Conservation (phyloP, 305 asterid genomes). For the Fraxinus greggii region DNA sequence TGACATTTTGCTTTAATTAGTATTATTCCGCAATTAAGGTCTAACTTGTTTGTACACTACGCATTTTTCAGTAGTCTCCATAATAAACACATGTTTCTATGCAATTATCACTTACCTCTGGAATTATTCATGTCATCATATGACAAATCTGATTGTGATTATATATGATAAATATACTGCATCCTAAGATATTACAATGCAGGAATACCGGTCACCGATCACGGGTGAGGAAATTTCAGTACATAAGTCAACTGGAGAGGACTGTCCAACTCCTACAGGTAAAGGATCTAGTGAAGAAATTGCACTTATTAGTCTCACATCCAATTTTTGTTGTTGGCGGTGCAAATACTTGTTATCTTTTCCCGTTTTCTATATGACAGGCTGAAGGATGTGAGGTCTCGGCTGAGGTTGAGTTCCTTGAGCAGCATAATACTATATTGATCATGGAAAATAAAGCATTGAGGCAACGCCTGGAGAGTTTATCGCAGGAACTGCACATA, state of each 20-base stretch:
- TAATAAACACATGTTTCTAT: not conserved
- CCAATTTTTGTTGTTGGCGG: not conserved
- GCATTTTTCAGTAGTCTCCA: not conserved
- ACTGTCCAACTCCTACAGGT: conserved; percentile 69
- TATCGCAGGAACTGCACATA: conserved; percentile 77
- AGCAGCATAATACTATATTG: conserved; percentile 76
- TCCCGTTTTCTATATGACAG: conserved; percentile 35
- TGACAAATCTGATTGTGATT: not conserved
- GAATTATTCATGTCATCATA: not conserved
- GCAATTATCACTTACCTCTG: not conserved
- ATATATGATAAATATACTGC: not conserved
- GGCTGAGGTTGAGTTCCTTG: conserved; percentile 72
- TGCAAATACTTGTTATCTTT: not conserved
- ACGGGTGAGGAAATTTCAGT: conserved; percentile 88
- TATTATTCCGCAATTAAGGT: too few relatives aligned
- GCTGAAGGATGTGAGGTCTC: conserved; percentile 59
- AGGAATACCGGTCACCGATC: conserved; percentile 88
- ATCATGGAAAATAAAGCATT: conserved; percentile 78
- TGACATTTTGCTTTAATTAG: too few relatives aligned
- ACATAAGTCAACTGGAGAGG: conserved; percentile 85
- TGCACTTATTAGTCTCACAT: not conserved
- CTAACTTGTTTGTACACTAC: too few relatives aligned
- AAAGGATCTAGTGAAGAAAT: not conserved
- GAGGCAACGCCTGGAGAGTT: conserved; percentile 69
- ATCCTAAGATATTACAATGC: conserved; percentile 17